Conservation (phyloP, 2,329 filamentous ascomycete genomes). For the Dactylellina sp. region DNA sequence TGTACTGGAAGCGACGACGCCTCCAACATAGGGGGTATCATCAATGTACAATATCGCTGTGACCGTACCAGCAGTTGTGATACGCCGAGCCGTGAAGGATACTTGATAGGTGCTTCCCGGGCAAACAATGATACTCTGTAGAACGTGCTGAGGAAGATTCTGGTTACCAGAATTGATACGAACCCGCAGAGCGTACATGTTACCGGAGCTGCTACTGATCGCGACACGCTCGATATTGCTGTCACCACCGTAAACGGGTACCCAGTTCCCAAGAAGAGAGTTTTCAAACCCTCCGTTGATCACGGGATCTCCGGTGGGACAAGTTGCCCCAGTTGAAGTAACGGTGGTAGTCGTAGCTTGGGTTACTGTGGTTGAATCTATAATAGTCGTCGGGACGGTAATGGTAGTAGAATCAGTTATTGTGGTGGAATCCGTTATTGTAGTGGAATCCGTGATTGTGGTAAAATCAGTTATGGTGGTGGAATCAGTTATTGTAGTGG, state of each 20-base stretch:
- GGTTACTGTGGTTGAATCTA: neutral
- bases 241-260: neutral
- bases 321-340: neutral
- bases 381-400: neutral
- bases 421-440: neutral
- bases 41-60: constrained; percentile 16
- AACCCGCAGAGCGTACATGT: neutral
- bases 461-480: constrained; percentile 5
- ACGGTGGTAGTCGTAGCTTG: neutral
- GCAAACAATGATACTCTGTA: constrained; percentile 14
- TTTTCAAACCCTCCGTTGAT: constrained; percentile 30
- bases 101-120: constrained; percentile 19
- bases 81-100: neutral
- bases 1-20: neutral
- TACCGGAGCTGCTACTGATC: neutral
- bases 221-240: neutral
- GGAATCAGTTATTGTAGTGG: constrained; percentile 2
- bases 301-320: constrained; percentile 12
- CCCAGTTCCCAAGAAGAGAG: neutral
- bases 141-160: constrained; percentile 7
- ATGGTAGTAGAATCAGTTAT: constrained; percentile 8
- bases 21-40: neutral
- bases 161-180: neutral
- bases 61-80: neutral
- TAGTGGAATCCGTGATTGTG: neutral